These are phyloP conservation scores for Cladorrhinum samala DNA, from an alignment of 495 filamentous ascomycete species.

Conservation along the genomic window DNA sequence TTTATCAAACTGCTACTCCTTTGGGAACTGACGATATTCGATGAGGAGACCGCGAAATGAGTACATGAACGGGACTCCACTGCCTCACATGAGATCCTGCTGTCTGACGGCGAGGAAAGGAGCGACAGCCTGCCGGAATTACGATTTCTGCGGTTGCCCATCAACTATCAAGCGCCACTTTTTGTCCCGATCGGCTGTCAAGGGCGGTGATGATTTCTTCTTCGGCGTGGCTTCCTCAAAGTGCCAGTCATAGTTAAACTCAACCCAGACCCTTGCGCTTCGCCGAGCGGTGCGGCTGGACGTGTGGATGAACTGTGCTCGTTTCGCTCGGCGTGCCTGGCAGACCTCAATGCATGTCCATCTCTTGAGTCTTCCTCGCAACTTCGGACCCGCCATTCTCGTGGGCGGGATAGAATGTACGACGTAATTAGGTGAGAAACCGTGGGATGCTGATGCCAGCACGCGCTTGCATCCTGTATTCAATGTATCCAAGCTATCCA, in stretches of 20 bases:
- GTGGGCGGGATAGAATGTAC: neutral
- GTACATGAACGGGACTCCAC: neutral
- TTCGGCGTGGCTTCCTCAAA: slow-evolving; percentile 3
- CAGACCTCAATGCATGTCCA: neutral
- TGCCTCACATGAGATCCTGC: neutral
- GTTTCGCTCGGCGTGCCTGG: slow-evolving; percentile 4
- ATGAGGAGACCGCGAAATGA: too few relatives aligned
- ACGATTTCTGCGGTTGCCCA: neutral
- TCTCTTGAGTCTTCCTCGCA: neutral
- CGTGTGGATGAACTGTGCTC: slow-evolving; percentile 5
- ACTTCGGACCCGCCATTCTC: neutral
- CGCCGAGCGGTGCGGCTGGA: slow-evolving; percentile 14
- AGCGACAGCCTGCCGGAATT: neutral
- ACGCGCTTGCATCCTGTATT: neutral
- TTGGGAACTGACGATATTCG: too few relatives aligned
- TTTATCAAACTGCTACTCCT: too few relatives aligned
- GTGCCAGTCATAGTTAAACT: neutral
- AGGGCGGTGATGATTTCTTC: slow-evolving; percentile 2
- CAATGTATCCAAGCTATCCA: neutral
- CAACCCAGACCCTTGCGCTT: neutral
- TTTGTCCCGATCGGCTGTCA: neutral
- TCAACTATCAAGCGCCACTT: neutral
- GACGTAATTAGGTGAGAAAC: too few relatives aligned
- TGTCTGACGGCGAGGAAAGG: neutral
- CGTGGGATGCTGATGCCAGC: neutral